Percentiles rank a stretch among this genome's conserved stretches.
Evolutionary conservation across 73 alveolate species (phyloP).

Genomic region (Tetrahymena elliotti): DNA sequence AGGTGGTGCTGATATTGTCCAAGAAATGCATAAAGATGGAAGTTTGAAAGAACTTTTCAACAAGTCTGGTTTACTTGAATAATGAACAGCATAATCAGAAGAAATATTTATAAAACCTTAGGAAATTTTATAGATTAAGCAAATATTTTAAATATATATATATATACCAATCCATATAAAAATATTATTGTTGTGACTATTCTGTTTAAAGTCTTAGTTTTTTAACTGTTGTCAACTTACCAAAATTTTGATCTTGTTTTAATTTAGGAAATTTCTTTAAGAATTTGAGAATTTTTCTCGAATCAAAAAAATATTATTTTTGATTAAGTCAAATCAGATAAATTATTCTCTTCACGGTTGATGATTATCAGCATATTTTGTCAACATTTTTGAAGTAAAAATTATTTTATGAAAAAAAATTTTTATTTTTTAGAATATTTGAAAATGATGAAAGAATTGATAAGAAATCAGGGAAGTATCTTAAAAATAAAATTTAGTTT

Average conservation of each 20-base stretch:
- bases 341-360: too few relatives aligned
- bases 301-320: too few relatives aligned
- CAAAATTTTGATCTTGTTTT: not conserved
- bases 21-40: conserved; percentile 79
- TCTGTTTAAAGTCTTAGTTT: not conserved
- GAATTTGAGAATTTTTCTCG: not conserved
- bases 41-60: conserved; percentile 56
- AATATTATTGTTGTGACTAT: not conserved
- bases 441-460: not conserved
- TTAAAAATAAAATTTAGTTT: not conserved
- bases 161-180: too few relatives aligned
- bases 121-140: not conserved
- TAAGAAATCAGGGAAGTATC: not conserved
- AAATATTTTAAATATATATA: too few relatives aligned
- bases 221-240: not conserved
- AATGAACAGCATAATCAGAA: not conserved
- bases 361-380: too few relatives aligned
- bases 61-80: not conserved
- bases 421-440: not conserved
- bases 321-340: not conserved
- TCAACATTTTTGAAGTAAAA: not conserved
- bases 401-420: not conserved
- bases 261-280: not conserved
- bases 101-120: too few relatives aligned
- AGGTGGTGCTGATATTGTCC: conserved; percentile 80